These are phyloP conservation scores for Nemania sp. DNA, from an alignment of 2,329 filamentous ascomycete genomes.

Conservation along the genomic window DNA sequence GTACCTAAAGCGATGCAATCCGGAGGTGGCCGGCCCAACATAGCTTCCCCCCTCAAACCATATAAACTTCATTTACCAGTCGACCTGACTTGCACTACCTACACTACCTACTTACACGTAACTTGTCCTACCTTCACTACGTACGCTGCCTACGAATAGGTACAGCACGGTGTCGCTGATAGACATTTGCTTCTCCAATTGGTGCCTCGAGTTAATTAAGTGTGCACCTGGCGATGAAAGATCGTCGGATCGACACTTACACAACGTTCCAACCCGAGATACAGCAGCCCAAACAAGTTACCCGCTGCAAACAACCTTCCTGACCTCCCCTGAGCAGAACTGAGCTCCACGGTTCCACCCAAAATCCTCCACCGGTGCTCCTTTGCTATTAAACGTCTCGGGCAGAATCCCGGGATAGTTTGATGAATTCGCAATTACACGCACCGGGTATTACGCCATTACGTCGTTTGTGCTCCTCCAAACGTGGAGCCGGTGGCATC, in stretches of 20 bases:
- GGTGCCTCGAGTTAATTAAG: background rate
- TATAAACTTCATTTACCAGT: background rate
- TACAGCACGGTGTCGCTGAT: too few species aligned
- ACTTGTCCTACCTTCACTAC: too few species aligned
- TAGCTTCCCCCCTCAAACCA: background rate
- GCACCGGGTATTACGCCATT: conserved; percentile 3
- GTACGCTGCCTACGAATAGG: too few species aligned
- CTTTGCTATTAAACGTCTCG: background rate
- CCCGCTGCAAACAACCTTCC: too few species aligned
- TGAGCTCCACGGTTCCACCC: too few species aligned
- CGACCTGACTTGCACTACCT: conserved; percentile 9
- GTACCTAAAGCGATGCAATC: conserved; percentile 7
- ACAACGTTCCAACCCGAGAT: conserved; percentile 16
- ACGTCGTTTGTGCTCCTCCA: conserved; percentile 1
- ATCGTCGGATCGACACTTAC: conserved; percentile 37
- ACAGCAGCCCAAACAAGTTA: conserved; percentile 9
- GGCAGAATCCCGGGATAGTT: conserved; percentile 2
- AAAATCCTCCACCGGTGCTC: conserved; percentile 12
- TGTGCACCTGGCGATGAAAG: conserved; percentile 30
- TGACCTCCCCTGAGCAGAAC: too few species aligned
- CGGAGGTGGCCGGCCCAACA: conserved; percentile 4
- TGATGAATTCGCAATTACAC: conserved; percentile 5
- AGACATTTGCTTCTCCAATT: background rate
- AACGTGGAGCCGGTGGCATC: conserved; percentile 3
- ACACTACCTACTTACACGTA: background rate